Percentiles rank a stretch among this genome's conserved stretches.
phyloP scores from a whole-genome alignment of 164 flowering plant species.

The Dillenia suffruticosa region DNA sequence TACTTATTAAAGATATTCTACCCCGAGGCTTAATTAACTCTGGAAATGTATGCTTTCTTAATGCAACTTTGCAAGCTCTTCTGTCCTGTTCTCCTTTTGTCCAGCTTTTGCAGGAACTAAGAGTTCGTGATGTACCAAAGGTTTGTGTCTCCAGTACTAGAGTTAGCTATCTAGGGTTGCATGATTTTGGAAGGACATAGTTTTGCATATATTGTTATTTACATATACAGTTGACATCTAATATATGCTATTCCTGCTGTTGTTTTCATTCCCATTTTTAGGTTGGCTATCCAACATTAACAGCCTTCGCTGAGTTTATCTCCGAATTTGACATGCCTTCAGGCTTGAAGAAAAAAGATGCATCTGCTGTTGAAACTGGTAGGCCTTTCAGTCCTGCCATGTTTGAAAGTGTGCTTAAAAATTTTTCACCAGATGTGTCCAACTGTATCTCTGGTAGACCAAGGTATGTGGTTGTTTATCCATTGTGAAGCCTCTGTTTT shows the following conservation, averaged over 20 bases:
- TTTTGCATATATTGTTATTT: not conserved
- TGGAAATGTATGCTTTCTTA: constrained; percentile 93
- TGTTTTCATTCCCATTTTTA: constrained; percentile 16
- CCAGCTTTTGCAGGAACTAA: constrained; percentile 65
- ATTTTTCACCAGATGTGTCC: constrained; percentile 86
- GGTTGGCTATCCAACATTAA: constrained; percentile 77
- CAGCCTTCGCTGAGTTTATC: constrained; percentile 74
- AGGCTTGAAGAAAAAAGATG: constrained; percentile 44
- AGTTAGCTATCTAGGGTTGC: not conserved
- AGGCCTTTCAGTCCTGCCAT: constrained; percentile 76
- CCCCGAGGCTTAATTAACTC: constrained; percentile 87
- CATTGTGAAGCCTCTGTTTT: not conserved
- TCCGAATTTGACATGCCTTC: constrained; percentile 57
- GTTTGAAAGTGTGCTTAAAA: constrained; percentile 80
- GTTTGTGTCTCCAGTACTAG: constrained; percentile 23
- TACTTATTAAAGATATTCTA: constrained; percentile 24
- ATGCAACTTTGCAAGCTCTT: constrained; percentile 93
- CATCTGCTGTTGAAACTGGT: constrained; percentile 41
- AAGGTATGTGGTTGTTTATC: constrained; percentile 45
- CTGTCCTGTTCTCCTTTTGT: constrained; percentile 89
- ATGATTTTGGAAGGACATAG: not conserved
- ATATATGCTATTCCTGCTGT: too few relatives aligned
- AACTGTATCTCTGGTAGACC: constrained; percentile 70
- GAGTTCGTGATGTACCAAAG: constrained; percentile 58
- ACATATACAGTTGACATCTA: constrained; percentile 3